Evolutionary conservation across 2,329 filamentous ascomycete species (phyloP).

Genomic region (Conoideocrella luteorostrata): DNA sequence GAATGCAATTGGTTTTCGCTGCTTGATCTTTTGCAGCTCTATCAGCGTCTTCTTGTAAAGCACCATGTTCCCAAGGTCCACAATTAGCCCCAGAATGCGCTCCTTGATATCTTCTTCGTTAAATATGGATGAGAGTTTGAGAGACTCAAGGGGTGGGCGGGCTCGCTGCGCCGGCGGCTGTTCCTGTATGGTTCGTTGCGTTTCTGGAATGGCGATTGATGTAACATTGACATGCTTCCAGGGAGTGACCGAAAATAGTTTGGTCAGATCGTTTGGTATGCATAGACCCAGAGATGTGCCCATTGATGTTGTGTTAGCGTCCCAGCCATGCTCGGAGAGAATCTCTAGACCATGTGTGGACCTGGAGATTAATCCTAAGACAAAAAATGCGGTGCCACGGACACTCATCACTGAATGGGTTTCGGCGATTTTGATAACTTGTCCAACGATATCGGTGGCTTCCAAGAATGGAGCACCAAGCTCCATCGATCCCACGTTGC

Average conservation of each 20-base stretch:
- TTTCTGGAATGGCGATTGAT: conserved; percentile 39
- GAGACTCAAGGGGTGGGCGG: conserved; percentile 37
- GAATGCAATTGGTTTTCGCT: conserved; percentile 69
- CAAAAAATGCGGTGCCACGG: conserved; percentile 93
- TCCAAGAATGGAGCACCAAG: conserved; percentile 91
- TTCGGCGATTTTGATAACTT: conserved; percentile 85
- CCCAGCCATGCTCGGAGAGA: conserved; percentile 84
- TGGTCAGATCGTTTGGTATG: conserved; percentile 71
- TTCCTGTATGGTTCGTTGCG: conserved; percentile 46
- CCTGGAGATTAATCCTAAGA: conserved; percentile 83
- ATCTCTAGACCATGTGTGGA: conserved; percentile 92
- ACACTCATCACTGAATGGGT: conserved; percentile 84
- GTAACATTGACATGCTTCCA: conserved; percentile 49
- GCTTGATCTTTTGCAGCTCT: conserved; percentile 75
- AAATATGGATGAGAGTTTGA: conserved; percentile 36
- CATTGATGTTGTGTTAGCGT: conserved; percentile 76
- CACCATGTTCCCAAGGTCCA: conserved; percentile 88
- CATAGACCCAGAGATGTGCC: conserved; percentile 84
- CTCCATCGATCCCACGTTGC: conserved; percentile 97
- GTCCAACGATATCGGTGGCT: conserved; percentile 77
- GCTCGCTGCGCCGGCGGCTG: conserved; percentile 36
- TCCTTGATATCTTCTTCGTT: conserved; percentile 62
- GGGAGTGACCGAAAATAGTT: conserved; percentile 64
- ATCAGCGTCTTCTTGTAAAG: conserved; percentile 79
- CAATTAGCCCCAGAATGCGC: conserved; percentile 76